Evolutionary conservation across 2,329 filamentous ascomycete genomes (phyloP).

Genomic region (Pestalotiopsis sp.): DNA sequence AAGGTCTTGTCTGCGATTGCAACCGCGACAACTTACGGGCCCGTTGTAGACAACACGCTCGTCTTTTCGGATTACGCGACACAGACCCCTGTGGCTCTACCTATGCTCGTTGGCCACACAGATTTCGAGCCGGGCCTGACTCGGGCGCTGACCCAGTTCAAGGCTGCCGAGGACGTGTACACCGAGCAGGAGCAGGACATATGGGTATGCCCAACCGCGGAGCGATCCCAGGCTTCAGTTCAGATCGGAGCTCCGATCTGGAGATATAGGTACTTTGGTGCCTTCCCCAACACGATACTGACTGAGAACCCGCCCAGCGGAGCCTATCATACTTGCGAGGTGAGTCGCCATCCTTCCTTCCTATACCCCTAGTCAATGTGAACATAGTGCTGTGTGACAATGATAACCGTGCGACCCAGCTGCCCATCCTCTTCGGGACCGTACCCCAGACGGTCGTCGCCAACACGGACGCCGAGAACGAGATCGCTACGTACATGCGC

Average conservation of each 20-base stretch:
- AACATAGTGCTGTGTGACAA: neutral
- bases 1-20: neutral
- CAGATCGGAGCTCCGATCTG: neutral
- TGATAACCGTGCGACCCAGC: neutral
- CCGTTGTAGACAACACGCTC: constrained; percentile 1
- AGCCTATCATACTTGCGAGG: constrained; percentile 4
- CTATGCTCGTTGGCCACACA: constrained; percentile 9
- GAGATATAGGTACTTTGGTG: constrained; percentile 9
- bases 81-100: neutral
- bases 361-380: neutral
- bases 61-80: constrained; percentile 10
- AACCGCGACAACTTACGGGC: neutral
- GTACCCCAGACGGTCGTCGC: neutral
- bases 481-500: constrained; percentile 4
- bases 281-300: constrained; percentile 7
- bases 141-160: constrained; percentile 1
- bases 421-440: constrained; percentile 5
- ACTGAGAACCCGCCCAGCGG: constrained; percentile 5
- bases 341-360: neutral
- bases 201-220: neutral
- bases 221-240: neutral
- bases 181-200: neutral
- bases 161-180: neutral
- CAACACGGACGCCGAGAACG: constrained; percentile 3
- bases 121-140: constrained; percentile 9